Evolutionary conservation across 768 basidiomycete species (phyloP).

Genomic region (Cystofilobasidium capitatum): DNA sequence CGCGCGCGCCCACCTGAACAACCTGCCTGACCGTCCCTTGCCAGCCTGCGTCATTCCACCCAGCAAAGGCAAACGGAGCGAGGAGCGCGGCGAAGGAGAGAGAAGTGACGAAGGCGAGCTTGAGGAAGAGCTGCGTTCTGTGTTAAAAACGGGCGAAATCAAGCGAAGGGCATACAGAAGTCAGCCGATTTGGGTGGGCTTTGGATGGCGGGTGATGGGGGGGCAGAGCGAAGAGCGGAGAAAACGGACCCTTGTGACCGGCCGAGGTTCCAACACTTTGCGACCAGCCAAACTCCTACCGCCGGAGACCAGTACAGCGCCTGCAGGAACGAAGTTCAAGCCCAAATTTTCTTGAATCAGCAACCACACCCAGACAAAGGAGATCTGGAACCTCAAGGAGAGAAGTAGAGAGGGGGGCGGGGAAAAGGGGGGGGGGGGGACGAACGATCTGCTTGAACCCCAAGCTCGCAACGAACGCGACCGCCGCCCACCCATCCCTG

Average conservation of each 20-base stretch:
- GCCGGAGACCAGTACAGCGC: constrained; percentile 86
- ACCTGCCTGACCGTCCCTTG: constrained; percentile 41
- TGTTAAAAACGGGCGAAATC: constrained; percentile 29
- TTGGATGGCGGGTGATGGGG: no score
- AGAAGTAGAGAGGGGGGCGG: no score
- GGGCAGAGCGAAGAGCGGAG: not conserved
- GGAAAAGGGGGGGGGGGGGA: not conserved
- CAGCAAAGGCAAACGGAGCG: constrained; percentile 54
- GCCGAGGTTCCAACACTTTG: constrained; percentile 81
- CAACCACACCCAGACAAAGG: not conserved
- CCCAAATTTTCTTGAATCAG: not conserved
- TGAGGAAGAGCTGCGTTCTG: constrained; percentile 51
- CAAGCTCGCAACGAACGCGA: constrained; percentile 72
- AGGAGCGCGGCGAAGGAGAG: constrained; percentile 62
- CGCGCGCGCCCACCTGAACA: constrained; percentile 58
- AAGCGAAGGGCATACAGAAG: not conserved
- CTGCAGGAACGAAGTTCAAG: constrained; percentile 33
- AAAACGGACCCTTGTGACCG: constrained; percentile 53
- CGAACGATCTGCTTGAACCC: constrained; percentile 75
- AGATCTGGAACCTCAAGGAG: no score
- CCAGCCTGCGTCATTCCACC: constrained; percentile 40
- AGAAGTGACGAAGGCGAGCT: constrained; percentile 55
- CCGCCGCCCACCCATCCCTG: constrained; percentile 64
- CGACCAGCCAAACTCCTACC: constrained; percentile 78
- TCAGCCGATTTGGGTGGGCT: no score